Evolutionary conservation across 2,329 filamentous ascomycete genomes (phyloP).

Genomic region (Verticillium nonalfalfae): DNA sequence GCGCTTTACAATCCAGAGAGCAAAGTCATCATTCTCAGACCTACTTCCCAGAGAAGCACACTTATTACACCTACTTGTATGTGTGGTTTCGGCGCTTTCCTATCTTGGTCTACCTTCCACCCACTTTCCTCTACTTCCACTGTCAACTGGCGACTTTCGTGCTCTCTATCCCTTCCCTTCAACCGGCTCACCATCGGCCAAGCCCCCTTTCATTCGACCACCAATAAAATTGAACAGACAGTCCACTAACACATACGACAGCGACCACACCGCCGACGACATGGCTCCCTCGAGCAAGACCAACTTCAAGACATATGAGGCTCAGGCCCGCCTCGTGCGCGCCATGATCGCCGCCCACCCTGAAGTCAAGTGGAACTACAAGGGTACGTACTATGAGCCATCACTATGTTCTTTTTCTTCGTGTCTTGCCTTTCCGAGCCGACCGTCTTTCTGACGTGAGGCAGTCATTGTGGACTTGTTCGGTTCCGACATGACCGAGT

Average conservation of each 20-base stretch:
- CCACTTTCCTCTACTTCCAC: neutral
- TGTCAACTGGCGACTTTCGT: too few species aligned
- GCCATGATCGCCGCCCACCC: slow-evolving; percentile 55
- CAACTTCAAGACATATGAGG: slow-evolving; percentile 56
- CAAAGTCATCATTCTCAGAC: neutral
- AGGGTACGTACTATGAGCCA: slow-evolving; percentile 38
- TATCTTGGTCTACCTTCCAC: neutral
- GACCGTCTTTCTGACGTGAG: slow-evolving; percentile 8
- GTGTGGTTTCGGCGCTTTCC: too few species aligned
- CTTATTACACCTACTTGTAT: too few species aligned
- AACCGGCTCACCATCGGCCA: neutral
- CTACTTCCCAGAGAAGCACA: too few species aligned
- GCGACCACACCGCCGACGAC: slow-evolving; percentile 4
- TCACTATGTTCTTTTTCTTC: neutral
- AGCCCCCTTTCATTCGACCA: neutral
- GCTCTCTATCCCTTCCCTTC: too few species aligned
- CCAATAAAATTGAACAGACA: neutral
- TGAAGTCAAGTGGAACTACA: slow-evolving; percentile 50
- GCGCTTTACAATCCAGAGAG: neutral
- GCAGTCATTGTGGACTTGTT: slow-evolving; percentile 41
- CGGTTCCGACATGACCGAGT: slow-evolving; percentile 41
- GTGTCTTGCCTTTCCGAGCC: neutral
- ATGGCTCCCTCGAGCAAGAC: slow-evolving; percentile 41
- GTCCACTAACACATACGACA: neutral
- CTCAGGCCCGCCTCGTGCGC: slow-evolving; percentile 52